Conservation (phyloP, 148 eudicot genomes). For the Rhododendron simsii region DNA sequence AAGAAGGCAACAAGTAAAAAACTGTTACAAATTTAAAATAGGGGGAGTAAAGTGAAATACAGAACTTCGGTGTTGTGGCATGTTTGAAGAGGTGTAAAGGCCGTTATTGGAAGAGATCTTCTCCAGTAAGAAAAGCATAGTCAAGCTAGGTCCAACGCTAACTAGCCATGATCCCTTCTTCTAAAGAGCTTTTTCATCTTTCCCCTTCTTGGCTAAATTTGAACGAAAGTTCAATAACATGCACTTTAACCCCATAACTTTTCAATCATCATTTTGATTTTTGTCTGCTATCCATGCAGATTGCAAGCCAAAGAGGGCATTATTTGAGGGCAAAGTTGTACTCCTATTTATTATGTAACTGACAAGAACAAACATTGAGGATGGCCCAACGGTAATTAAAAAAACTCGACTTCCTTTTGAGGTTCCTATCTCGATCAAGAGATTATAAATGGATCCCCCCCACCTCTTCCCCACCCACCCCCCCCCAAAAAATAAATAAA, state of each 20-base stretch:
- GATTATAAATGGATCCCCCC: too few species aligned
- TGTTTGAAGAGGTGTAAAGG: background rate
- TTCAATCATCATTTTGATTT: background rate
- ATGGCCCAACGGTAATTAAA: too few species aligned
- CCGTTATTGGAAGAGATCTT: slow-evolving; percentile 27
- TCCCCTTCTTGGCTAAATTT: background rate
- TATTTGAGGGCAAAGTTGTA: background rate
- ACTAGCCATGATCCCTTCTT: background rate
- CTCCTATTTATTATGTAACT: too few species aligned
- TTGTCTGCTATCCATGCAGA: too few species aligned
- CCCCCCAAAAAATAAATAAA: too few species aligned
- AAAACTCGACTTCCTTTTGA: background rate
- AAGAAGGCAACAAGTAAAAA: too few species aligned
- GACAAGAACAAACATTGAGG: too few species aligned
- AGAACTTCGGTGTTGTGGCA: background rate
- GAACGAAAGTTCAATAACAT: background rate
- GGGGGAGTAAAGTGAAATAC: background rate
- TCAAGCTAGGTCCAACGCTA: slow-evolving; percentile 42
- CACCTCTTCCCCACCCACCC: too few species aligned
- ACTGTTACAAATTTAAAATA: background rate
- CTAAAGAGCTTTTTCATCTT: background rate
- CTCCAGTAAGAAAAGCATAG: slow-evolving; percentile 76
- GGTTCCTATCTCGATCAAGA: too few species aligned
- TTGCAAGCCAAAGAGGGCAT: too few species aligned
- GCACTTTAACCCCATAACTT: background rate